phyloP scores from a whole-genome alignment of 2,329 filamentous ascomycete genomes.

The Colletotrichum camelliae region DNA sequence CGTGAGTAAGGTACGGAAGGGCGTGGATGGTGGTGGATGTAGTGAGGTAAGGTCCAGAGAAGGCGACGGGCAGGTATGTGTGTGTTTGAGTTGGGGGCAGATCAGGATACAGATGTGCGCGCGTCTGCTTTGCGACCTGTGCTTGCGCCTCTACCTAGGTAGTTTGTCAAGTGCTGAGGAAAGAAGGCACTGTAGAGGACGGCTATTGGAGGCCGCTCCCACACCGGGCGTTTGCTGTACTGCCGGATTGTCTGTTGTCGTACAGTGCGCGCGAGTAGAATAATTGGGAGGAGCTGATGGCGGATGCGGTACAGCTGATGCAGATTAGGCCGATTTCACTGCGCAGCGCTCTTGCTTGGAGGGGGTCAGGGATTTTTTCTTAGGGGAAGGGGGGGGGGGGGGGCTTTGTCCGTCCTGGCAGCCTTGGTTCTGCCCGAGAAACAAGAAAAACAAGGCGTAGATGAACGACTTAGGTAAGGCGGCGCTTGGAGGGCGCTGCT shows the following conservation, averaged over 20 bases:
- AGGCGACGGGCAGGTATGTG: neutral
- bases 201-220: neutral
- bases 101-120: conserved; percentile 3
- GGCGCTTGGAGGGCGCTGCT: neutral
- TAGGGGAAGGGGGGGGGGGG: neutral
- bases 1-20: neutral
- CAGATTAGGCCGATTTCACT: neutral
- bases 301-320: neutral
- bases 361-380: neutral
- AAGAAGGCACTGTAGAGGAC: neutral
- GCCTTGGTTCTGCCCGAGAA: no score
- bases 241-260: neutral
- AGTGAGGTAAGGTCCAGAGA: neutral
- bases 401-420: neutral
- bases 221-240: neutral
- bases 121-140: conserved; percentile 3
- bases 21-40: neutral
- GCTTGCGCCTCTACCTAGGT: neutral
- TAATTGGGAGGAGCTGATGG: neutral
- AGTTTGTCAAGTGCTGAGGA: neutral
- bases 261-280: neutral
- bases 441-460: neutral
- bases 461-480: neutral
- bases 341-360: neutral
- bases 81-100: conserved; percentile 5